Evolutionary conservation across 1,284 basidiomycete genomes (phyloP).

Genomic region (Rhizoctonia solani): DNA sequence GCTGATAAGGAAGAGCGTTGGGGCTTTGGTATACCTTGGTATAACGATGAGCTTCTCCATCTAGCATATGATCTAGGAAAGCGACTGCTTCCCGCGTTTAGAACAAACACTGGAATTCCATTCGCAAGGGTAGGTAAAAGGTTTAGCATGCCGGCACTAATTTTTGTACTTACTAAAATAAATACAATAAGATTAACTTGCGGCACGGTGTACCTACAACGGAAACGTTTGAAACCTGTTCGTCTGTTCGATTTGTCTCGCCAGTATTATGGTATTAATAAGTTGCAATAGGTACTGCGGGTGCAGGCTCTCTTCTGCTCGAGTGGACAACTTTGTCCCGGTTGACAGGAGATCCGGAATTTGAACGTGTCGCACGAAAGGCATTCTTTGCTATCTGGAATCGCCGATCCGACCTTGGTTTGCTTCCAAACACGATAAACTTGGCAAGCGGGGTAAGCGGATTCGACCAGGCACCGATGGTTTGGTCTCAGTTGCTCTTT

Average conservation of each 20-base stretch:
- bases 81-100: constrained; percentile 84
- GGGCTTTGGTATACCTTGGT: constrained; percentile 54
- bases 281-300: constrained; percentile 70
- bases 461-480: not conserved
- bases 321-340: constrained; percentile 92
- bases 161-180: constrained; percentile 18
- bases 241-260: constrained; percentile 43
- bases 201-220: constrained; percentile 67
- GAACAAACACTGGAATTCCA: constrained; percentile 85
- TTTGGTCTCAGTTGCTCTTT: not conserved
- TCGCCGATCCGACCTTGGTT: constrained; percentile 74
- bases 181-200: constrained; percentile 64
- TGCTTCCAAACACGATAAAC: constrained; percentile 89
- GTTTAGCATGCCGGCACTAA: not conserved
- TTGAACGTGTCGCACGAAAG: constrained; percentile 80
- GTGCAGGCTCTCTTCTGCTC: constrained; percentile 86
- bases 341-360: constrained; percentile 82
- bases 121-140: constrained; percentile 70
- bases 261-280: constrained; percentile 6
- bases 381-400: constrained; percentile 95
- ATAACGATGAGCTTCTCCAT: constrained; percentile 56
- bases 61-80: constrained; percentile 85
- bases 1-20: constrained; percentile 56
- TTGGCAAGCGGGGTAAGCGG: constrained; percentile 70
- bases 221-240: constrained; percentile 80